Percentiles rank a stretch among this genome's conserved stretches.
Conservation (phyloP, 2,329 filamentous ascomycete genomes). For the Clonostachys sp. region DNA sequence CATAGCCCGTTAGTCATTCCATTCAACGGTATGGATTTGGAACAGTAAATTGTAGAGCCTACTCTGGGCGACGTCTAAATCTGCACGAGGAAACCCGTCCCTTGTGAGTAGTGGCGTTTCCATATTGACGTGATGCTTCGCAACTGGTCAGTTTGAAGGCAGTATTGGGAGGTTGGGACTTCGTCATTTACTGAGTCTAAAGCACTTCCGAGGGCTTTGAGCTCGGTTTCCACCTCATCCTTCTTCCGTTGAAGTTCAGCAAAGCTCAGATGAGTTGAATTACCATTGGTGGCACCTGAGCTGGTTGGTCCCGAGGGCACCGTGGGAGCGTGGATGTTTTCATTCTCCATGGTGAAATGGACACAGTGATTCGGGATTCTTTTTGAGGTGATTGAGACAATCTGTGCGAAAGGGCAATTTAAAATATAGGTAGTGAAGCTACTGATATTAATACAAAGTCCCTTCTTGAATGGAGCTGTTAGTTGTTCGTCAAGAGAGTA, state of each 20-base stretch:
- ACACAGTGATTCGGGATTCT: background rate
- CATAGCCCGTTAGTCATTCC: slow-evolving; percentile 1
- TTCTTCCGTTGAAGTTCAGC: slow-evolving; percentile 80
- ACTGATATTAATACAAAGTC: too few relatives aligned
- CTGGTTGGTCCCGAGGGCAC: slow-evolving; percentile 72
- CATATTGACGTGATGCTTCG: slow-evolving; percentile 89
- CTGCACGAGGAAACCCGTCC: slow-evolving; percentile 88
- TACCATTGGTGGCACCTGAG: slow-evolving; percentile 52
- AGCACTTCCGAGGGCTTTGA: slow-evolving; percentile 78
- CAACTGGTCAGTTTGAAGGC: slow-evolving; percentile 10
- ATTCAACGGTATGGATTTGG: background rate
- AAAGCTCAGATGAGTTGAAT: slow-evolving; percentile 62
- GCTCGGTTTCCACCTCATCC: slow-evolving; percentile 77
- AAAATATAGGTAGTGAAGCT: too few relatives aligned
- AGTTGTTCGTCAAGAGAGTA: too few relatives aligned
- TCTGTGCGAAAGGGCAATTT: too few relatives aligned
- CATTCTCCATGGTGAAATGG: slow-evolving; percentile 30
- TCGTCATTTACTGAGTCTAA: slow-evolving; percentile 70
- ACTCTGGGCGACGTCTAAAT: slow-evolving; percentile 95
- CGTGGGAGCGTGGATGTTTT: slow-evolving; percentile 54
- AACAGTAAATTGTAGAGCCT: slow-evolving; percentile 18
- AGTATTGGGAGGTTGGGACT: slow-evolving; percentile 1
- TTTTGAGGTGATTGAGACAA: too few relatives aligned
- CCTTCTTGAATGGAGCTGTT: too few relatives aligned
- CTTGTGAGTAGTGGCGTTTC: slow-evolving; percentile 78